Evolutionary conservation across 352 stramenopile genomes (phyloP), one percentile per base, ranked within the genome.

Genomic region (Pythium plurisporium): DNA sequence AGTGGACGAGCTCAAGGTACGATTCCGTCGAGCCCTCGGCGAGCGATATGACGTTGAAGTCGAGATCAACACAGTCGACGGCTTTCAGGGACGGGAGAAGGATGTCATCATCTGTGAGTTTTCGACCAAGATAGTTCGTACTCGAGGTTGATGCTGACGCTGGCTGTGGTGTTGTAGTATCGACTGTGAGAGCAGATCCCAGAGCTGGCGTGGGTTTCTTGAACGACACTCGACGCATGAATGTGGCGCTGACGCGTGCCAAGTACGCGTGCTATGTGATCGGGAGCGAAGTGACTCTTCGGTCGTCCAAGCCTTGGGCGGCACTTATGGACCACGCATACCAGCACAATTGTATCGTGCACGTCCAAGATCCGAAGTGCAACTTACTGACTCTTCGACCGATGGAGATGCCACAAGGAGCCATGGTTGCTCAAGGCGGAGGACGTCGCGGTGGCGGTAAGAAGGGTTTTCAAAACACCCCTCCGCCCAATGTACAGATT

Each of bases 11-110:
- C 59, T 94, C 5, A 67, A 62, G 20, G 82, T 68, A 19, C 67
- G 70, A 0, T 95, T 95, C 40, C 67, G 67, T 3, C 64, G 62
- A 17, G 62, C 68, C 11, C 66, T 92, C 14, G 83, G 55, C 14
- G 75, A 91, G 12, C 73, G 70, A 4, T 95, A 74, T 40, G 73
- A 89, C 25, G 65, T 82, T 63, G 86, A 95, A 43, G 80, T 97
- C 3, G 90, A 97, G 68, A 89, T 97, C 69, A 96, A 95, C 58
- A 96, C 88, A 3, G 89, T 97, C 33, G 90, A 97, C 38, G 91
- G 89, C 5, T 96, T 96, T 48, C 90, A 97, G 65, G 90, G 87
- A n/a, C 76, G 86, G 34, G 86, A 96, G 38, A 96, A 96, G 64
- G 87, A 96, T 54, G 92, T 96, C 59, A 95, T 96, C 64, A 95